Conservation (phyloP, 768 basidiomycete genomes). For the Dendrothele bispora region DNA sequence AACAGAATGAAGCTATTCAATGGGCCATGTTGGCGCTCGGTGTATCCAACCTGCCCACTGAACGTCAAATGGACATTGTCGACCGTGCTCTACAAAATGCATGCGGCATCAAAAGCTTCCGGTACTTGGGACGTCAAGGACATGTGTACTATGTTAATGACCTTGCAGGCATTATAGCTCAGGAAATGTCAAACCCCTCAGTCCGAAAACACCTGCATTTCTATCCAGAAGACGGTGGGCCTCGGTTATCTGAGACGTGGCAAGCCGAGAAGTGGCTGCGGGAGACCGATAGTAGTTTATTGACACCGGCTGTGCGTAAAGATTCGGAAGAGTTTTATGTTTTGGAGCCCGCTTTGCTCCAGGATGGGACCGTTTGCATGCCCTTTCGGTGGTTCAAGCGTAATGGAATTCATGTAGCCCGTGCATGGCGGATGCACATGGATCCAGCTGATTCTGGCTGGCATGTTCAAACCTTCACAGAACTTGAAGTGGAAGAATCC, state of each 20-base stretch:
- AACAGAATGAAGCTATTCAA: conserved; percentile 26
- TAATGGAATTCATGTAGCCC: conserved; percentile 11
- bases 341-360: conserved; percentile 25
- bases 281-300: conserved; percentile 18
- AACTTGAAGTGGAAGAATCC: conserved; percentile 8
- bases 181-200: conserved; percentile 39
- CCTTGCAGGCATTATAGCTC: conserved; percentile 25
- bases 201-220: conserved; percentile 28
- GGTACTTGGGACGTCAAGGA: conserved; percentile 16
- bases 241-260: conserved; percentile 17
- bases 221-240: conserved; percentile 33
- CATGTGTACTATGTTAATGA: conserved; percentile 19
- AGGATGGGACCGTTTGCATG: conserved; percentile 14
- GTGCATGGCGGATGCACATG: conserved; percentile 13
- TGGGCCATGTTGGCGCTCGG: conserved; percentile 24
- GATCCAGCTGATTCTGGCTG: conserved; percentile 9
- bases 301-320: conserved; percentile 28
- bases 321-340: conserved; percentile 25
- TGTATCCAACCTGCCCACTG: conserved; percentile 21
- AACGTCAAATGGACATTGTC: conserved; percentile 7
- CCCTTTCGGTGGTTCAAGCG: conserved; percentile 25
- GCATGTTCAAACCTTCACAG: conserved; percentile 13
- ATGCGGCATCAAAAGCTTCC: conserved; percentile 16
- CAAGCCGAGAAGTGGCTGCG: conserved; percentile 27
- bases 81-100: conserved; percentile 11